Conservation (phyloP, 2,329 filamentous ascomycete species). For the Paraphoma chrysanthemicola region DNA sequence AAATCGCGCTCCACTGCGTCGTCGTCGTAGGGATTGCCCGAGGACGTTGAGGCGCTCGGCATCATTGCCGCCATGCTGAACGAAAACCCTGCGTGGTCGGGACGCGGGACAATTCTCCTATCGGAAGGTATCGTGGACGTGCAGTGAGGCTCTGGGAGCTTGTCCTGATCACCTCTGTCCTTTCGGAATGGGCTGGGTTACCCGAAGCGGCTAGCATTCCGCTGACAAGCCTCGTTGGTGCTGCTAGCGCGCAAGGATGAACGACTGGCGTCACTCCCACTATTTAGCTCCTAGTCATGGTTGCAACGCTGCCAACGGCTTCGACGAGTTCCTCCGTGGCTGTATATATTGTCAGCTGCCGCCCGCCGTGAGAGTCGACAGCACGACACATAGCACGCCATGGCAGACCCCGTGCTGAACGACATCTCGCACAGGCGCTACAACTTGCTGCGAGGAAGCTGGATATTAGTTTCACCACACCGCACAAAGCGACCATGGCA, state of each 20-base stretch:
- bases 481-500: conserved; percentile 98
- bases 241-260: conserved; percentile 21
- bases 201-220: conserved; percentile 29
- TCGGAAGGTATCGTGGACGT: conserved; percentile 31
- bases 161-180: conserved; percentile 5
- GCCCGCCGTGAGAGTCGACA: conserved; percentile 9
- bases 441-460: conserved; percentile 88
- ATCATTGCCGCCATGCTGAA: conserved; percentile 54
- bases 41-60: conserved; percentile 46
- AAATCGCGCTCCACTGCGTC: conserved; percentile 58
- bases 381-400: conserved; percentile 22
- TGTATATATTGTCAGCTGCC: conserved; percentile 18
- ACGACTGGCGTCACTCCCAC: conserved; percentile 33
- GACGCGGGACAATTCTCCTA: conserved; percentile 33
- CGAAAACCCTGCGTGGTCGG: conserved; percentile 27
- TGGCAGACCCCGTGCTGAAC: conserved; percentile 69
- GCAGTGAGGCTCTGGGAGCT: conserved; percentile 37
- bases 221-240: conserved; percentile 29
- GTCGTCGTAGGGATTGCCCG: conserved; percentile 53
- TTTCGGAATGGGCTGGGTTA: conserved; percentile 28
- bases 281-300: conserved; percentile 31
- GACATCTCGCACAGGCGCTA: conserved; percentile 94
- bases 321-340: conserved; percentile 11
- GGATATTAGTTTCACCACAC: conserved; percentile 95
- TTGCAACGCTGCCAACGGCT: conserved; percentile 17